Evolutionary conservation across 1,139 yeast genomes (phyloP).

Genomic region (Debaryomycetaceae sp.): DNA sequence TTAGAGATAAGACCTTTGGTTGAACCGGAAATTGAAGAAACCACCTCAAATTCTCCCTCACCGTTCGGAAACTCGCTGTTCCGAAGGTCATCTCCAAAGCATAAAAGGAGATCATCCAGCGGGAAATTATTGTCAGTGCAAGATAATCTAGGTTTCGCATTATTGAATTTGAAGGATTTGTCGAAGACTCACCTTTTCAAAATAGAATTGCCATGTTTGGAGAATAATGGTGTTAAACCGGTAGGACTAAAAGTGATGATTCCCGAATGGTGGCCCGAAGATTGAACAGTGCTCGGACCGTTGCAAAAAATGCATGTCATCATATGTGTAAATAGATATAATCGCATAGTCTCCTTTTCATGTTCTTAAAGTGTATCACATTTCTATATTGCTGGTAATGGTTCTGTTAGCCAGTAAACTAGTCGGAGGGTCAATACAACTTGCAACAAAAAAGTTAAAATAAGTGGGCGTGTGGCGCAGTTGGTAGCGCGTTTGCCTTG

Average conservation of each 20-base stretch:
- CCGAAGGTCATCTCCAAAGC: slow-evolving; percentile 24
- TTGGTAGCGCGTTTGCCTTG: slow-evolving; percentile 92
- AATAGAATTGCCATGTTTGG: slow-evolving; percentile 25
- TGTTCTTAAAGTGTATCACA: too few species aligned
- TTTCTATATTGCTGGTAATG: too few species aligned
- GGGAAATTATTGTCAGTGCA: slow-evolving; percentile 59
- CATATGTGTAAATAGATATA: too few species aligned
- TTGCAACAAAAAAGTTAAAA: too few species aligned
- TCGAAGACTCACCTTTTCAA: slow-evolving; percentile 25
- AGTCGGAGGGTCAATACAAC: too few species aligned
- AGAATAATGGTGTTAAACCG: slow-evolving; percentile 16
- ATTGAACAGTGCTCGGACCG: neutral
- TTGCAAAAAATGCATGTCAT: too few species aligned
- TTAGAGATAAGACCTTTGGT: slow-evolving; percentile 22
- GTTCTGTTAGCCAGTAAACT: too few species aligned
- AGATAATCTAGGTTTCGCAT: slow-evolving; percentile 66
- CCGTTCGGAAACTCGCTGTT: slow-evolving; percentile 28
- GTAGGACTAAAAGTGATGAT: slow-evolving; percentile 46
- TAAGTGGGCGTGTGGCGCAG: slow-evolving; percentile 82
- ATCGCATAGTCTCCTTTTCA: too few species aligned
- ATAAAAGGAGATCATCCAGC: slow-evolving; percentile 39
- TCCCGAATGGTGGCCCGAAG: slow-evolving; percentile 68
- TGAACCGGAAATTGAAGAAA: slow-evolving; percentile 8
- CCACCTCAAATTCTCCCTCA: slow-evolving; percentile 6
- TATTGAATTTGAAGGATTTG: slow-evolving; percentile 47